Percentiles rank a stretch among this genome's conserved stretches.
Evolutionary conservation across 1,284 basidiomycete species (phyloP).

Genomic region (Neotropicomus parvogracilis): DNA sequence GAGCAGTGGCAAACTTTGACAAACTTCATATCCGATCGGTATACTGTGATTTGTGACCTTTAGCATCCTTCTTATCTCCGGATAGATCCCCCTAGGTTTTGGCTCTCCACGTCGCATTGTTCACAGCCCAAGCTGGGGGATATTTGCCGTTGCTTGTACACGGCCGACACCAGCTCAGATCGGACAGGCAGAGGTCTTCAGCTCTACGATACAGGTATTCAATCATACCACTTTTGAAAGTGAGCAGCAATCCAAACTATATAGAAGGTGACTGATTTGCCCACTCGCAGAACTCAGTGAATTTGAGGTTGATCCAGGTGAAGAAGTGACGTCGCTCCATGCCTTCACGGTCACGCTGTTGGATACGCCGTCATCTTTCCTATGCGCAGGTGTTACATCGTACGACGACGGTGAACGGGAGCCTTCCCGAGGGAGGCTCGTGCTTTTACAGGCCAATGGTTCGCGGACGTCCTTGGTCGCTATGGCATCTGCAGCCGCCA

Average conservation of each 20-base stretch:
- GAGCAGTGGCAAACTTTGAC: conserved; percentile 64
- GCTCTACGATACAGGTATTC: conserved; percentile 63
- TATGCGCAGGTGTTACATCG: conserved; percentile 61
- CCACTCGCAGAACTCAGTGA: conserved; percentile 46
- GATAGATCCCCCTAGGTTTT: conserved; percentile 63
- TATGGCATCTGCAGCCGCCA: conserved; percentile 38
- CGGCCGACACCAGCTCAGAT: conserved; percentile 51
- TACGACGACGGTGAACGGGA: conserved; percentile 51
- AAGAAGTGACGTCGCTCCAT: conserved; percentile 60
- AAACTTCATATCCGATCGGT: conserved; percentile 82
- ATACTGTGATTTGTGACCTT: conserved; percentile 22
- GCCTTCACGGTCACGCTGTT: conserved; percentile 36
- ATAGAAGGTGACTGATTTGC: conserved; percentile 7
- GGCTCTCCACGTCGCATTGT: conserved; percentile 65
- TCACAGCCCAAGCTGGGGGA: conserved; percentile 49
- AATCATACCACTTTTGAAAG: conserved; percentile 65
- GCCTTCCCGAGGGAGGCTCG: conserved; percentile 55
- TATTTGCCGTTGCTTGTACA: conserved; percentile 64
- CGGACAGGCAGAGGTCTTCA: conserved; percentile 47
- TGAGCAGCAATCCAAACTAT: conserved; percentile 26
- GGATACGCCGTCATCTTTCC: conserved; percentile 38
- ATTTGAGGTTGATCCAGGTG: conserved; percentile 49
- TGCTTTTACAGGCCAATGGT: conserved; percentile 39
- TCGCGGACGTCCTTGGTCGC: conserved; percentile 20
- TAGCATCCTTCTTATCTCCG: conserved; percentile 11